These are phyloP conservation scores for Chimonanthus salicifolius DNA, from an alignment of 164 flowering plant genomes.

Conservation along the genomic window DNA sequence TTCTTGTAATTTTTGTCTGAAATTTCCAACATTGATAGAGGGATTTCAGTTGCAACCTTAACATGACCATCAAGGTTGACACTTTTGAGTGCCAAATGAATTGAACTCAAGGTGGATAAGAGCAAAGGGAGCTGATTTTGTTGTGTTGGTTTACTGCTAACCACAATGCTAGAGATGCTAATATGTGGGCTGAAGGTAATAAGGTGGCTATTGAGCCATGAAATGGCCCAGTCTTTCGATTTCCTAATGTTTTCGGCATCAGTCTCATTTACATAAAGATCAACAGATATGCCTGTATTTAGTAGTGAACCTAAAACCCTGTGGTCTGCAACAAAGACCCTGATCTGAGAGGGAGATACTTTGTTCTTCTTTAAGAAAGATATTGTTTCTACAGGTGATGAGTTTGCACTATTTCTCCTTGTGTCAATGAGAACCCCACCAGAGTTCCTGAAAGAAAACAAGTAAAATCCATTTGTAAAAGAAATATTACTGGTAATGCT, in stretches of 20 bases:
- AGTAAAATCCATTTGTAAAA: not conserved
- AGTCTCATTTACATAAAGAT: slow-evolving; percentile 31
- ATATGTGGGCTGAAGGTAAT: slow-evolving; percentile 15
- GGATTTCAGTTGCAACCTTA: slow-evolving; percentile 31
- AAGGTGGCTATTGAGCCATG: slow-evolving; percentile 29
- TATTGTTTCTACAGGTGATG: slow-evolving; percentile 18
- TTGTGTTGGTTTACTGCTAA: not conserved
- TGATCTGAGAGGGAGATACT: slow-evolving; percentile 27
- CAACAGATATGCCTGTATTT: slow-evolving; percentile 23
- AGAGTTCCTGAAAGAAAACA: slow-evolving; percentile 29
- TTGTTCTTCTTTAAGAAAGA: slow-evolving; percentile 28
- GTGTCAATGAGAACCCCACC: slow-evolving; percentile 48
- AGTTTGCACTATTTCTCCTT: slow-evolving; percentile 19
- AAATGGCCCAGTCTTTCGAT: slow-evolving; percentile 20
- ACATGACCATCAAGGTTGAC: slow-evolving; percentile 20
- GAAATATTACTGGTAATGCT: not conserved
- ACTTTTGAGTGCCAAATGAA: slow-evolving; percentile 28
- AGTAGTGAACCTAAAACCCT: slow-evolving; percentile 18
- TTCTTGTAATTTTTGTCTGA: slow-evolving; percentile 13
- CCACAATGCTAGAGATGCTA: slow-evolving; percentile 29
- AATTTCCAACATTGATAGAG: slow-evolving; percentile 25
- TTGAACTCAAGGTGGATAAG: slow-evolving; percentile 25
- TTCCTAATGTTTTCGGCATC: slow-evolving; percentile 7
- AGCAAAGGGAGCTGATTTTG: slow-evolving; percentile 14
- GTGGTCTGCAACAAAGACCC: slow-evolving; percentile 23